Conservation (phyloP, 768 basidiomycete species). For the Mycena alexandri region DNA sequence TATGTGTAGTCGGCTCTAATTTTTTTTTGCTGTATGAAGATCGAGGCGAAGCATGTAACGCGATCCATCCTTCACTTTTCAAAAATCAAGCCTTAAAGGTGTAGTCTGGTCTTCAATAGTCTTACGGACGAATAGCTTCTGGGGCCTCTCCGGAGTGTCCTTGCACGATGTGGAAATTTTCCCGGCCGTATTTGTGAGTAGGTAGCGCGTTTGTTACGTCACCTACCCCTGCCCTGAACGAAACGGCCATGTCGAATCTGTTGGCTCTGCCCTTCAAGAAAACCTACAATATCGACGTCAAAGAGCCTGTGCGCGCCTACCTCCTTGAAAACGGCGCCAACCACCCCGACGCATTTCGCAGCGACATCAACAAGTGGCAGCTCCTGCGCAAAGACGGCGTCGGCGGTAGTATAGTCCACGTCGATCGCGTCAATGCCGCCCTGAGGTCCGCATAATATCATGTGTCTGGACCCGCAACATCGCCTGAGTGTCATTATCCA, state of each 20-base stretch:
- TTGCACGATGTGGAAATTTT: too few relatives aligned
- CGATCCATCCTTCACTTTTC: too few relatives aligned
- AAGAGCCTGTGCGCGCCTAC: constrained; percentile 69
- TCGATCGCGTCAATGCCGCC: constrained; percentile 64
- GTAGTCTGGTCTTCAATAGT: too few relatives aligned
- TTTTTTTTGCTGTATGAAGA: too few relatives aligned
- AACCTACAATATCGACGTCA: constrained; percentile 69
- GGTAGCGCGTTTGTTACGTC: constrained; percentile 15
- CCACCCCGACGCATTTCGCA: constrained; percentile 87
- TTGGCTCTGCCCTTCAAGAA: constrained; percentile 82
- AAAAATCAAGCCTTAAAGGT: too few relatives aligned
- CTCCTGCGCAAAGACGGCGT: constrained; percentile 69
- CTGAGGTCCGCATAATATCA: constrained; percentile 67
- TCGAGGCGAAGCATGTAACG: too few relatives aligned
- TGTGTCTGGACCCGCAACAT: constrained; percentile 9
- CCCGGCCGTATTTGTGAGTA: too few relatives aligned
- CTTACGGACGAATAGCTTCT: too few relatives aligned
- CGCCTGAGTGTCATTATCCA: constrained; percentile 25
- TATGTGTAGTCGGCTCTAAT: too few relatives aligned
- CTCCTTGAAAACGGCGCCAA: constrained; percentile 76
- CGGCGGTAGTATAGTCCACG: constrained; percentile 62
- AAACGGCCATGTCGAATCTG: constrained; percentile 77
- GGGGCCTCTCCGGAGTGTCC: too few relatives aligned
- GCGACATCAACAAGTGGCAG: constrained; percentile 82
- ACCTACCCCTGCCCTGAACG: neutral